These are phyloP conservation scores for Boletus rubropictus DNA, from an alignment of 768 basidiomycete genomes.

Conservation along the genomic window DNA sequence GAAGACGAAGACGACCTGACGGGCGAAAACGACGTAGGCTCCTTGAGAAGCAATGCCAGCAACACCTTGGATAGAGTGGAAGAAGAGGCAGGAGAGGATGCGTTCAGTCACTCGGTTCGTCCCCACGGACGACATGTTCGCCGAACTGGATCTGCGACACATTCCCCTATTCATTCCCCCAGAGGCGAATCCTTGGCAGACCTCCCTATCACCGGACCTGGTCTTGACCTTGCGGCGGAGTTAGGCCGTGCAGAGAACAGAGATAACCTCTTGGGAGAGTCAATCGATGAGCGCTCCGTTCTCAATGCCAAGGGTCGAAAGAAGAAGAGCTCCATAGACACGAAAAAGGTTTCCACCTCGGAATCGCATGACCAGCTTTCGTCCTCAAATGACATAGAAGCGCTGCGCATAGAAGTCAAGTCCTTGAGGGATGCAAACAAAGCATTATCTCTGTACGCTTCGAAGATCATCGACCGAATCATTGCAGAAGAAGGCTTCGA, in stretches of 20 bases:
- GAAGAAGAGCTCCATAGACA: constrained; percentile 30
- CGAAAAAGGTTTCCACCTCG: constrained; percentile 31
- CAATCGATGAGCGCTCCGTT: constrained; percentile 45
- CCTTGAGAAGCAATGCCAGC: constrained; percentile 50
- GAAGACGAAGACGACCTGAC: constrained; percentile 30
- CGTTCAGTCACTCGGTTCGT: constrained; percentile 39
- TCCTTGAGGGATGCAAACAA: constrained; percentile 94
- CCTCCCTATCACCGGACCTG: constrained; percentile 82
- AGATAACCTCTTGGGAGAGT: constrained; percentile 59
- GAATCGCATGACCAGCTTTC: constrained; percentile 40
- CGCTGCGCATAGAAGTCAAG: constrained; percentile 83
- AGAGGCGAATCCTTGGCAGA: constrained; percentile 81
- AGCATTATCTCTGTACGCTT: constrained; percentile 89
- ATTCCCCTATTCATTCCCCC: constrained; percentile 38
- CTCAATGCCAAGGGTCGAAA: constrained; percentile 44
- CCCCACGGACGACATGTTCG: constrained; percentile 42
- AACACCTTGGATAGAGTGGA: constrained; percentile 61
- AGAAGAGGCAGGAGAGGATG: constrained; percentile 42
- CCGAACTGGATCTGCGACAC: constrained; percentile 48
- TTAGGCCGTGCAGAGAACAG: constrained; percentile 89
- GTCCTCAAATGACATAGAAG: constrained; percentile 57
- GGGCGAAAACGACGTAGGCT: constrained; percentile 45
- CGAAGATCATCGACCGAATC: constrained; percentile 97
- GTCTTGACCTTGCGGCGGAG: constrained; percentile 86
- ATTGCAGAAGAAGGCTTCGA: constrained; percentile 96